Base-by-base conservation (phyloP, 768 basidiomycete species). In the Termitomyces sp. region DNA sequence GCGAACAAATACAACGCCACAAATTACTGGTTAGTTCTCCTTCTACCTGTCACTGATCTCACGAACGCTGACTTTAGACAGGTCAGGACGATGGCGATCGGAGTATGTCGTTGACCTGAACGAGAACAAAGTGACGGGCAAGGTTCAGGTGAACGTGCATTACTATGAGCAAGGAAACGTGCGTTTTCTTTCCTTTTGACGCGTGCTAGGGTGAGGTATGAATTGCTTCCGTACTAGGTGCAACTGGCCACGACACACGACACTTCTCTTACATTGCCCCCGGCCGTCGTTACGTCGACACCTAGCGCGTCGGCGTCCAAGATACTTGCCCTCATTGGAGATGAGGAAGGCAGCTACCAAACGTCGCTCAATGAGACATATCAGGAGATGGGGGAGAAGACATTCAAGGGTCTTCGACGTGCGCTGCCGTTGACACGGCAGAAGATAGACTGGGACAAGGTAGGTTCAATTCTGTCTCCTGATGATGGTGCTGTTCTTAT, bases 121-220 rank as follows among this genome's bases (percentile, higher is more conserved):
- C 18, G 78, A 82, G 44, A 82, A 83, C 57, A 81, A 75, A 61
- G 79, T 97, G 6, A 73, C 75, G n/a, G 95, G 94, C 0, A 84
- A 79, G 67, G 84, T 97, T 16, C 78, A 89, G 8, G 83, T 92
- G 48, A 91, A 94, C 67, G 89, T 98, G 13, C 97, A 99, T 73
- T 98, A 98, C 70, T 98, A 96, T 69, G 97, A 99, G 73, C 94
- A 97, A 71, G 96, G 96, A 66, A 96, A 96, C 71, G 94, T 96
- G 58, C 55, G 87, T 66, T 5, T 32, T 39, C 20, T 49, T 38
- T 22, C 38, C 32, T 11, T 53, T 39, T 18, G 35, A 20, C 6
- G 15, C 28, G 44, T 57, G 4, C 40, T 49, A 22, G 44, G 16
- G 55, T 5, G 46, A 48, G 61, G 35, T 61, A 42, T 60, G 45